Base-by-base conservation (phyloP, 139 green algal species). In the Closterium sp. region DNA sequence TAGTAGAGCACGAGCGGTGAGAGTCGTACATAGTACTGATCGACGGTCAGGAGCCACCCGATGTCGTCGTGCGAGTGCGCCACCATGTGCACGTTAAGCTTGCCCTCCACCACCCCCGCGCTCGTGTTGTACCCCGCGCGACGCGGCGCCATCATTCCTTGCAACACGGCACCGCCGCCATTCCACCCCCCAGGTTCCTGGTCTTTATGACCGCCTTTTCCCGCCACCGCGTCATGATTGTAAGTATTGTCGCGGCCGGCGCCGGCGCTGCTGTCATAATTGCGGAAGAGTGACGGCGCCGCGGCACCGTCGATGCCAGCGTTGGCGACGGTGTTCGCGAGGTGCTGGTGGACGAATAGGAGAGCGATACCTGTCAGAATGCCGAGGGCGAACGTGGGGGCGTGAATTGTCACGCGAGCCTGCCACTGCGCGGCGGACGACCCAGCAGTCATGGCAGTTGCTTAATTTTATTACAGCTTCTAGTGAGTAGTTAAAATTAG, bases 41-140 rank as follows among this genome's bases (percentile, higher is more conserved):
- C 96, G 34, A 98, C 95, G 0, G 97, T 98, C 88, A 98, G 98
- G 1, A 98, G 94, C 97, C 97, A 98, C 8, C 97, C 97, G 12
- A 96, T 92, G 87, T 98, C 97, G 36, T 98, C 97, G 88, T 98
- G 97, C 9, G 95, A 96, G 91, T 98, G 97, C 4, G 94, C 92
- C 12, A 98, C 97, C 10, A 98, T 32, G 92, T 98, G 97, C 12
- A 98, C 95, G 55, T 97, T 98, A 0, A 98, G 88, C 86, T 93
- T 94, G 86, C 87, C 91, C n/a, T 91, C 66, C 34, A 93, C 28
- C 34, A 31, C 19, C 7, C 30, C 23, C 19, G 90, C 31, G 16
- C 55, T 89, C 28, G 92, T 94, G 90, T 93, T 93, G 84, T 94
- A 94, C 55, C 55, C 55, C 55, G 25, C 55, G 55, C 25, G 55